A percentile compares a stretch with the other conserved stretches of the same genome.
These are phyloP conservation scores for Zasmidium angulare DNA, from an alignment of 2,329 filamentous ascomycete species.

Conservation along the genomic window DNA sequence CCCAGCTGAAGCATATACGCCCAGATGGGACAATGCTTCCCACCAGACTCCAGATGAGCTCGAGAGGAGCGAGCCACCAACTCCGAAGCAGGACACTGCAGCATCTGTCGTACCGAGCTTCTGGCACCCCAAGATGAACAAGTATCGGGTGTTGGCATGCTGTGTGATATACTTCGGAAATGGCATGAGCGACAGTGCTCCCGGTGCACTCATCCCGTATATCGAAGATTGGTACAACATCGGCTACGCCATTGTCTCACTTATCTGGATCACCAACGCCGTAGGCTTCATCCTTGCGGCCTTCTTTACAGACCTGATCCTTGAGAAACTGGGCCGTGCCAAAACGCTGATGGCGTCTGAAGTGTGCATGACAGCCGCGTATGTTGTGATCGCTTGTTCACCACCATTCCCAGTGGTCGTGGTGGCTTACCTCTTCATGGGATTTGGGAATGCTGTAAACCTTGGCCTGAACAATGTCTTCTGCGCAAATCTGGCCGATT, in stretches of 20 bases:
- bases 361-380: constrained; percentile 58
- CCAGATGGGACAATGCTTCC: constrained; percentile 11
- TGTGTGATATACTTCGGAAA: constrained; percentile 68
- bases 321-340: constrained; percentile 63
- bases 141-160: constrained; percentile 63
- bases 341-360: constrained; percentile 62
- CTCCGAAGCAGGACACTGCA: constrained; percentile 43
- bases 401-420: constrained; percentile 71
- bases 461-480: constrained; percentile 59
- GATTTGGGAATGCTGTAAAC: constrained; percentile 52
- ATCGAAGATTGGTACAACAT: constrained; percentile 75
- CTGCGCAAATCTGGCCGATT: constrained; percentile 53
- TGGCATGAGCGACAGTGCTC: constrained; percentile 68
- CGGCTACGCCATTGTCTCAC: constrained; percentile 73
- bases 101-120: constrained; percentile 57
- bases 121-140: constrained; percentile 63
- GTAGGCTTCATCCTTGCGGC: constrained; percentile 72
- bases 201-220: constrained; percentile 78
- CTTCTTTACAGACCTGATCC: constrained; percentile 64
- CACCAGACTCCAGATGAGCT: constrained; percentile 42
- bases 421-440: constrained; percentile 59
- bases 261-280: constrained; percentile 61
- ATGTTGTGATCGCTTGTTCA: constrained; percentile 63
- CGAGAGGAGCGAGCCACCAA: constrained; percentile 57
- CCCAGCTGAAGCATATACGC: constrained; percentile 7